These are phyloP conservation scores for Solidago caesia DNA, from an alignment of 129 eudicot species.

Conservation along the genomic window DNA sequence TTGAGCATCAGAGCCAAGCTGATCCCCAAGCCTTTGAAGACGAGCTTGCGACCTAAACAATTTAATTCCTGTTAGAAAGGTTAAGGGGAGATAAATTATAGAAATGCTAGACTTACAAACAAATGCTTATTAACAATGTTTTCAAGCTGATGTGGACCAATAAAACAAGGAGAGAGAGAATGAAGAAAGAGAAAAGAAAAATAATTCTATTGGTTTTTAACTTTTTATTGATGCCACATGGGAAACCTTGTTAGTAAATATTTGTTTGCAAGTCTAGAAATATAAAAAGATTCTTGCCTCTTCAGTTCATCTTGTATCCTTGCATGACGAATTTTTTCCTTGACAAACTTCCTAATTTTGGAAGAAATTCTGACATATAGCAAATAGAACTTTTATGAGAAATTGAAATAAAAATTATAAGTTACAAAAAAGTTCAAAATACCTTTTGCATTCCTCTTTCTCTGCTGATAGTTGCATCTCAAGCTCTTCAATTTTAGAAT, in stretches of 20 bases:
- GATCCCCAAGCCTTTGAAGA: conserved; percentile 71
- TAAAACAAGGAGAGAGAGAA: background rate
- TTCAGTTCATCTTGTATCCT: conserved; percentile 78
- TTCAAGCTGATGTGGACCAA: background rate
- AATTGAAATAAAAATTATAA: conserved; percentile 2
- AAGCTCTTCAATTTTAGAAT: conserved; percentile 59
- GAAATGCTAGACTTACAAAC: too few relatives aligned
- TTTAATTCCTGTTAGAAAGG: background rate
- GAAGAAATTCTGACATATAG: conserved; percentile 52
- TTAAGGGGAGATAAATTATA: conserved; percentile 9
- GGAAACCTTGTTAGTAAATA: too few relatives aligned
- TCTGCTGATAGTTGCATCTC: conserved; percentile 61
- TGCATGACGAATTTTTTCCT: conserved; percentile 64
- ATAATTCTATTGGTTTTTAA: background rate
- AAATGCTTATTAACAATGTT: too few relatives aligned
- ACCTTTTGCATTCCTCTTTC: conserved; percentile 77
- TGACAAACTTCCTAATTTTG: conserved; percentile 63
- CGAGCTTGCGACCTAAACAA: conserved; percentile 61
- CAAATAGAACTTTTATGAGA: conserved; percentile 7
- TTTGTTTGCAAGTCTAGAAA: background rate
- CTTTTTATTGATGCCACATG: too few relatives aligned
- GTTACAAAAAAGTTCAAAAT: background rate
- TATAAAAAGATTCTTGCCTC: conserved; percentile 46
- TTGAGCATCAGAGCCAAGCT: conserved; percentile 53
- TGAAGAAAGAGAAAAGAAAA: background rate